Base-by-base conservation (phyloP, 106 monocot species). In the Dioscorea dumetorum region DNA sequence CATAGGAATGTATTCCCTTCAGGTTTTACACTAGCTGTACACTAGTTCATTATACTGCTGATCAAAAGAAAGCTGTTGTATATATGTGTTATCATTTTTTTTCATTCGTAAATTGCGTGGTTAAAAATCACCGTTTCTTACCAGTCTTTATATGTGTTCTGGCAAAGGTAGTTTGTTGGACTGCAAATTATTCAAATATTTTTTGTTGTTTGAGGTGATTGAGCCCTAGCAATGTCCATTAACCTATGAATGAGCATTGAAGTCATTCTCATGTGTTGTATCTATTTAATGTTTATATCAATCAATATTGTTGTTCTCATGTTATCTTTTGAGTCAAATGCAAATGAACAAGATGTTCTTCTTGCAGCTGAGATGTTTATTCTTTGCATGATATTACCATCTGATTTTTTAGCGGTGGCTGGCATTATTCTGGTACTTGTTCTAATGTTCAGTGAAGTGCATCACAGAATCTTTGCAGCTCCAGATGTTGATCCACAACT, bases 41-140 rank as follows among this genome's bases (percentile, higher is more conserved):
- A 67, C 49, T 60, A 19, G 17, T 57, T 60, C 2, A 8, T 54
- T 49, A 8, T 17, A 58, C 28, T 10, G 41, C 41, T 68, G 48
- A 50, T 60, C 19, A 74, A 74, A 67, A 33, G 10, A 61, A 74
- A 58, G 67, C 51, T 58, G 58, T 17, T 74, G 60, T 67, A 67
- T 49, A 61, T 74, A 60, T 50, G 50, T 33, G 9, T 54, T 8
- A 16, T 54, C 53, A 16, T 53, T 53, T 2, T 54, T 54, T 54
- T 54, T 19, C 15, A 5, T 54, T 54, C 12, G 13, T 53, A 13
- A 16, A 13, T 53, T 10, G 5, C 24, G 3, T 48, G 23, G 16
- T 60, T 20, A 22, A 20, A 12, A 20, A 12, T 60, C 23, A 12
- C 22, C 59, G 0, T 23, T 59, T 23, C 22, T 59, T 59, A 18